A percentile compares a stretch with the other conserved stretches of the same genome.
Conservation (phyloP, 305 asterid species). For the Fraxinus velutina region DNA sequence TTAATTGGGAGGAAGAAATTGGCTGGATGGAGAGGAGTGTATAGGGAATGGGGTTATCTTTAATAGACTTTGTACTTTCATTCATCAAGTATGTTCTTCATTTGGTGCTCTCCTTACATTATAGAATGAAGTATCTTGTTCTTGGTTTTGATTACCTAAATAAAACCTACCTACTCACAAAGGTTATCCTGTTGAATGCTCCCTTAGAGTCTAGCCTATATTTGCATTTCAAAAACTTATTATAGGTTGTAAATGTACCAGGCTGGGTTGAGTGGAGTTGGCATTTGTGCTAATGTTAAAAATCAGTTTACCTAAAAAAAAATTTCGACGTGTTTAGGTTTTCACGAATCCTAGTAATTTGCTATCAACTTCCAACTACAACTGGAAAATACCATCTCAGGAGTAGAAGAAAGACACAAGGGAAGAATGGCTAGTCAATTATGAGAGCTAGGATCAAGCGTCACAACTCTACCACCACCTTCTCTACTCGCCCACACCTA, state of each 20-base stretch:
- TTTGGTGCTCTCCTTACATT: not conserved
- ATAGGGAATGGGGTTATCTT: not conserved
- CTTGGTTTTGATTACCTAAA: not conserved
- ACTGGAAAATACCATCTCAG: too few relatives aligned
- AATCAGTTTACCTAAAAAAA: too few relatives aligned
- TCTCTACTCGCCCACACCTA: too few relatives aligned
- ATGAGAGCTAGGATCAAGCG: too few relatives aligned
- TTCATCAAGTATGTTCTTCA: not conserved
- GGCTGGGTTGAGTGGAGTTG: not conserved
- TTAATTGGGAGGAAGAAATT: not conserved
- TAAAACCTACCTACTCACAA: not conserved
- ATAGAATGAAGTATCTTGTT: not conserved
- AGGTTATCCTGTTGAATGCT: not conserved
- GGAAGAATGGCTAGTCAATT: too few relatives aligned
- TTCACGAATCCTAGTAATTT: too few relatives aligned
- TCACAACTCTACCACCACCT: too few relatives aligned
- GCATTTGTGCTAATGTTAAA: not conserved
- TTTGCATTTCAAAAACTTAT: not conserved
- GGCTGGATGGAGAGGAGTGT: not conserved
- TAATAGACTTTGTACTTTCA: not conserved
- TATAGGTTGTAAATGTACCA: not conserved
- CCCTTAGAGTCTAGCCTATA: not conserved
- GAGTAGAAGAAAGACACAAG: too few relatives aligned
- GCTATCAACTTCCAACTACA: too few relatives aligned
- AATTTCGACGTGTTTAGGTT: too few relatives aligned